Base-by-base conservation (phyloP, 2,329 filamentous ascomycete species). In the Raffaelea deltoideospora region DNA sequence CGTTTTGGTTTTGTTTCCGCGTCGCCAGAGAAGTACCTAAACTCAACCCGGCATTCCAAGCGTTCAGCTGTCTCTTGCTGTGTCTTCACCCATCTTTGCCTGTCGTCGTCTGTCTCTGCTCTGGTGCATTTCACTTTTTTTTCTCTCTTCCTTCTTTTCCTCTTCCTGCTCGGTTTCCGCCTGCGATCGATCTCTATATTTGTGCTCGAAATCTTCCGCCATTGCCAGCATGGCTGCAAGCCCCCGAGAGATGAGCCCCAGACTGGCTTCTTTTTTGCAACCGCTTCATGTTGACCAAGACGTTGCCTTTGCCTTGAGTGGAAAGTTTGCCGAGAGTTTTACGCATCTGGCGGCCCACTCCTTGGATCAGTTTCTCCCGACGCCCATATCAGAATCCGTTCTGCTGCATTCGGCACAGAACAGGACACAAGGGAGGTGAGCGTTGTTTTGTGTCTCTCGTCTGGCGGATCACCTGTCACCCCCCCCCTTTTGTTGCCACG, bases 341-440 rank as follows among this genome's bases (percentile, higher is more conserved):
- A 53, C 50, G 18, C 47, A 54, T 7, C 56, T 77, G 32, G 67
- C 72, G 18, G 62, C 64, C 38, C 53, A 69, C 26, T 71, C 69
- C 1, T 41, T 53, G 18, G 56, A 67, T 28, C 72, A 76, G 48
- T 77, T 76, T 46, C 52, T 77, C 24, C 60, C 70, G 10, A 76
- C 72, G 3, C 72, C 72, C 33, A 72, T 77, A 45, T 69, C 68
- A 4, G 70, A 75, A 43, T 65, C 67, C 7, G 65, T 76, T 37
- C 49, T 76, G 43, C 60, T 65, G 27, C 69, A 66, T 10, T 54
- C 59, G 10, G 54, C 53, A 18, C 53, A 58, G 27, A 48, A 50
- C 36, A 56, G 59, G 43, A 58, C 57, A 41, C 37, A 40, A 41
- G 63, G 65, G 50, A 54, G 67, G 71, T 68, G 57, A 57, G 70